Conservation (phyloP, 108 stramenopile species). For the Seminavis robusta region DNA sequence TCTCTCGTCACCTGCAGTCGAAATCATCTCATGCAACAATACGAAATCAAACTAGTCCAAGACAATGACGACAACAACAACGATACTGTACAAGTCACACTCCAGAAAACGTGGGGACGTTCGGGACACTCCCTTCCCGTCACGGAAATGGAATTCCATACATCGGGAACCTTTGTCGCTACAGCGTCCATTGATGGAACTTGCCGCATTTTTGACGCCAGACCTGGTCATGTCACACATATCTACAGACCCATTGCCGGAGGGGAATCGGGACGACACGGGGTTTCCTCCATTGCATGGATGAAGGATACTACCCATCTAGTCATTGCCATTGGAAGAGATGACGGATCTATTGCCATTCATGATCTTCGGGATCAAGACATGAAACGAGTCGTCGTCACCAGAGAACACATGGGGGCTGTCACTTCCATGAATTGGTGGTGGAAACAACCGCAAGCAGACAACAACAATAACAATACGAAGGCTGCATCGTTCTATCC, state of each 20-base stretch:
- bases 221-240: constrained; percentile 81
- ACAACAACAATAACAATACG: too few relatives aligned
- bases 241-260: constrained; percentile 58
- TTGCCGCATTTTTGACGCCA: constrained; percentile 77
- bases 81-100: constrained; percentile 23
- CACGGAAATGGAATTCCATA: constrained; percentile 64
- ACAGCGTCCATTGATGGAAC: constrained; percentile 84
- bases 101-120: constrained; percentile 57
- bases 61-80: constrained; percentile 20
- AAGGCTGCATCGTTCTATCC: too few relatives aligned
- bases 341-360: constrained; percentile 78
- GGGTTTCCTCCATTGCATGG: constrained; percentile 69
- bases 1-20: constrained; percentile 64
- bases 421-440: constrained; percentile 86
- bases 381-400: constrained; percentile 40
- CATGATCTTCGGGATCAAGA: constrained; percentile 67
- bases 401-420: constrained; percentile 85
- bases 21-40: constrained; percentile 64
- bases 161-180: constrained; percentile 72
- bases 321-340: constrained; percentile 70
- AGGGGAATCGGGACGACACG: constrained; percentile 38
- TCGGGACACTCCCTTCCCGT: constrained; percentile 79
- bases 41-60: constrained; percentile 25
- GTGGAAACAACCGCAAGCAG: constrained; percentile 6
- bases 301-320: constrained; percentile 37